Evolutionary conservation across 2,329 filamentous ascomycete genomes (phyloP), one percentile per base, ranked within the genome.

Genomic region (Colletotrichum incanum): DNA sequence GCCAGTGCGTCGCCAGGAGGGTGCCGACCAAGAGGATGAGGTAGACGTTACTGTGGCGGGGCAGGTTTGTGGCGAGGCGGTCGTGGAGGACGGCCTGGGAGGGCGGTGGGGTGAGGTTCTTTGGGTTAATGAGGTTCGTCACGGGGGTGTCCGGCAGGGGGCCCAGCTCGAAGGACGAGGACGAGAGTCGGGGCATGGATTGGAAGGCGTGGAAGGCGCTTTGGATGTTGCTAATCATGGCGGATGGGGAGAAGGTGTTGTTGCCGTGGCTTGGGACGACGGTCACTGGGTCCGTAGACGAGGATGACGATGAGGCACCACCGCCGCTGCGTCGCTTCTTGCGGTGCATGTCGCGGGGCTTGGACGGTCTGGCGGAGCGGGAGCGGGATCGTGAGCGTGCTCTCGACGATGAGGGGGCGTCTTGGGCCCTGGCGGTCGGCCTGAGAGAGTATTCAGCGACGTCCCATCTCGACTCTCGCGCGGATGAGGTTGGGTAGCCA

Each of bases 11-110:
- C 9, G 70, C 66, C 52, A 72, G 52, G 28, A 72, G 54, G 39
- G 65, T 72, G 52, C 70, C 70, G 59, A 72, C 70, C 34, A 72
- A 59, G n/a, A 72, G 70, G 59, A 72, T 69, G 39, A 64, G 56
- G 47, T 72, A 72, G 65, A 67, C 70, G 39, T 70, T 72, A 59
- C 70, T 67, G 65, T 72, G 70, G 59, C 70, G 70, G 37, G 43
- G 60, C 9, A 72, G 52, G 59, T 72, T 72, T 20, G 65, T 56
- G 28, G 65, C 45, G 28, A 72, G 66, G 41, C 70, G 70, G 52
- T 47, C 23, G 23, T 72, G 70, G 59, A 72, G 66, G 39, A 72
- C 59, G 52, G 54, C 60, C 41, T 72, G 70, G n/a, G 65, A 69
- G 28, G 60, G 5, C 14, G 70, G 70, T 28, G 67, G 37, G 26